phyloP scores from a whole-genome alignment of 2,329 filamentous ascomycete genomes.

The Clarireedia sp. region DNA sequence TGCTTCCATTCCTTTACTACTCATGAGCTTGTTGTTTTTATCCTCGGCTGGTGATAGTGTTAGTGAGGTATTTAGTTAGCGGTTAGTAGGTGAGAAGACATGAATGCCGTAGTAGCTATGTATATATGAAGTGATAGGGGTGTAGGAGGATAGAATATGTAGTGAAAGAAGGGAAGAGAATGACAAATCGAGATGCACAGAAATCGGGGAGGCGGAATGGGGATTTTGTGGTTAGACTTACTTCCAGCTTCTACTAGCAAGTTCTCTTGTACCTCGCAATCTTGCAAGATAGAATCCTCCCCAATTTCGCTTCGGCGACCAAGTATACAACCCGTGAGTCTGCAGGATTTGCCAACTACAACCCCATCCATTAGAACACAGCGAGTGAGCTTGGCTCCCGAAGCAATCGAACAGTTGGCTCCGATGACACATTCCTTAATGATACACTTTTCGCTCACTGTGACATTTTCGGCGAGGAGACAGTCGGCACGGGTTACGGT shows the following conservation, averaged over 20 bases:
- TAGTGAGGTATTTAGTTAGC: not conserved
- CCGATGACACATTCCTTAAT: conserved; percentile 90
- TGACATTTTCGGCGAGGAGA: conserved; percentile 81
- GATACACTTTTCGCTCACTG: conserved; percentile 79
- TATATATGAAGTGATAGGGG: no score
- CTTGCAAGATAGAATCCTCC: conserved; percentile 70
- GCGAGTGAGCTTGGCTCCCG: conserved; percentile 76
- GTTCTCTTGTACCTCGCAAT: conserved; percentile 91
- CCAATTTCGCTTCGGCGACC: conserved; percentile 76
- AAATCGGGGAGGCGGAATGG: no score
- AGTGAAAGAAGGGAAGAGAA: not conserved
- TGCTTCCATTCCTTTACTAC: conserved; percentile 56
- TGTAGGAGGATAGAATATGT: not conserved
- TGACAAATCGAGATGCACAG: not conserved
- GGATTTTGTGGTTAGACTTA: conserved; percentile 35
- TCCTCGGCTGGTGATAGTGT: conserved; percentile 46
- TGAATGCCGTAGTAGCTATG: no score
- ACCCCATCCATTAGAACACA: conserved; percentile 92
- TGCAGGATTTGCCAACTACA: conserved; percentile 73
- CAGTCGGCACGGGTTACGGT: conserved; percentile 78
- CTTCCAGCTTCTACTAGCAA: conserved; percentile 73
- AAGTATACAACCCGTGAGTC: conserved; percentile 79
- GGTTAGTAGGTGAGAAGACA: not conserved
- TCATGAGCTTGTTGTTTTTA: conserved; percentile 61
- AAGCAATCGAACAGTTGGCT: conserved; percentile 75